Percentiles rank a stretch among this genome's conserved stretches.
Evolutionary conservation across 2,329 filamentous ascomycete genomes (phyloP).

Genomic region (Nigrograna mackinnonii): DNA sequence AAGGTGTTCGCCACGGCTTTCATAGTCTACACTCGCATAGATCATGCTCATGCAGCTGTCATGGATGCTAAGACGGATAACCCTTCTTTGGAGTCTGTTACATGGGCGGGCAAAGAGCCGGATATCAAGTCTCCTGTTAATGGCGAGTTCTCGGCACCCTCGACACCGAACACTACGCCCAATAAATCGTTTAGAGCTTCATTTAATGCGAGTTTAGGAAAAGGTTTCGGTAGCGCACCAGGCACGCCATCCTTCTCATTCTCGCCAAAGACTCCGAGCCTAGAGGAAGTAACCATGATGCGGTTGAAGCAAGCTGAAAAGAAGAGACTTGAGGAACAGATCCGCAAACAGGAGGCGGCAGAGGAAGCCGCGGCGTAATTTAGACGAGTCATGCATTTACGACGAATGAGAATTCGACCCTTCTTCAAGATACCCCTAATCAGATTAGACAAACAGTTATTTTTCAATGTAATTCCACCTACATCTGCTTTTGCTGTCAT

Average conservation of each 20-base stretch:
- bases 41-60: conserved; percentile 61
- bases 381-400: too few species aligned
- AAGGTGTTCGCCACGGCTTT: conserved; percentile 57
- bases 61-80: conserved; percentile 54
- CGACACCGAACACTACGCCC: conserved; percentile 23
- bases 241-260: conserved; percentile 48
- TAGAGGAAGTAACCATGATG: conserved; percentile 50
- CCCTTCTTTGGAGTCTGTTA: conserved; percentile 56
- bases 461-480: too few species aligned
- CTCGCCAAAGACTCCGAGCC: conserved; percentile 36
- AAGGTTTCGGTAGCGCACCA: conserved; percentile 21
- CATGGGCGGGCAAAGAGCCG: conserved; percentile 59
- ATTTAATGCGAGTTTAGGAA: conserved; percentile 21
- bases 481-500: too few species aligned
- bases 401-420: too few species aligned
- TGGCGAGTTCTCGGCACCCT: conserved; percentile 24
- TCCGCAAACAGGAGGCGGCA: conserved; percentile 42
- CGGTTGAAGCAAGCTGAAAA: conserved; percentile 49
- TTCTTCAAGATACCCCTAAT: too few species aligned
- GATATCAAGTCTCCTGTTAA: conserved; percentile 42
- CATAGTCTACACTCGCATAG: conserved; percentile 61
- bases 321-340: conserved; percentile 48
- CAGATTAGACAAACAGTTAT: too few species aligned
- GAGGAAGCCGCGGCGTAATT: conserved; percentile 16
- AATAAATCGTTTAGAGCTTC: conserved; percentile 31